These are phyloP conservation scores for Fusarium bactridioides DNA, from an alignment of 2,329 filamentous ascomycete species.

Conservation along the genomic window DNA sequence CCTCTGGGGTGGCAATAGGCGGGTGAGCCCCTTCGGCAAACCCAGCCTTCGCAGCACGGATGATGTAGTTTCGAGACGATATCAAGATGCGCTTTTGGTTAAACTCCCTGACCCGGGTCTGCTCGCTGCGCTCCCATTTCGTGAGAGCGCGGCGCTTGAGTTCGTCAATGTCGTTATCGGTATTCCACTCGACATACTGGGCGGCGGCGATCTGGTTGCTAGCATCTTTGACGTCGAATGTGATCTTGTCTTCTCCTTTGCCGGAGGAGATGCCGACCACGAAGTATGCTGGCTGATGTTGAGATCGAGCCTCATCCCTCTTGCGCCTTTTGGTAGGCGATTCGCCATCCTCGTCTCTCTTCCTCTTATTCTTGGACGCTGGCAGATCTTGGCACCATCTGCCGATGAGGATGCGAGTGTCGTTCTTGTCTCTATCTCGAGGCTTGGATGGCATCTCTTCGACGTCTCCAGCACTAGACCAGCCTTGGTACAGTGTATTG, in stretches of 20 bases:
- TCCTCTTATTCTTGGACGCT: fast-evolving
- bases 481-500: fast-evolving
- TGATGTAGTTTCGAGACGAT: background rate
- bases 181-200: background rate
- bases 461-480: fast-evolving
- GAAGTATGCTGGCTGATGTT: background rate
- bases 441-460: background rate
- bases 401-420: background rate
- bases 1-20: fast-evolving
- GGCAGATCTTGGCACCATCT: background rate
- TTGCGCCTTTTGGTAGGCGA: background rate
- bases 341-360: background rate
- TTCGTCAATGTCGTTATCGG: background rate
- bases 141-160: background rate
- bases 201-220: background rate
- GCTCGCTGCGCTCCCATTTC: background rate
- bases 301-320: background rate
- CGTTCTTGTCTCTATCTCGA: fast-evolving
- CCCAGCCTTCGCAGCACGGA: background rate
- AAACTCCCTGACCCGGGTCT: background rate
- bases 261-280: background rate
- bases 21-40: background rate
- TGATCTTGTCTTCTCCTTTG: background rate
- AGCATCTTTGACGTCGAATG: background rate
- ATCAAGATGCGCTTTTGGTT: background rate